Evolutionary conservation across 2,329 filamentous ascomycete genomes (phyloP).

Genomic region (Claviceps purpurea): DNA sequence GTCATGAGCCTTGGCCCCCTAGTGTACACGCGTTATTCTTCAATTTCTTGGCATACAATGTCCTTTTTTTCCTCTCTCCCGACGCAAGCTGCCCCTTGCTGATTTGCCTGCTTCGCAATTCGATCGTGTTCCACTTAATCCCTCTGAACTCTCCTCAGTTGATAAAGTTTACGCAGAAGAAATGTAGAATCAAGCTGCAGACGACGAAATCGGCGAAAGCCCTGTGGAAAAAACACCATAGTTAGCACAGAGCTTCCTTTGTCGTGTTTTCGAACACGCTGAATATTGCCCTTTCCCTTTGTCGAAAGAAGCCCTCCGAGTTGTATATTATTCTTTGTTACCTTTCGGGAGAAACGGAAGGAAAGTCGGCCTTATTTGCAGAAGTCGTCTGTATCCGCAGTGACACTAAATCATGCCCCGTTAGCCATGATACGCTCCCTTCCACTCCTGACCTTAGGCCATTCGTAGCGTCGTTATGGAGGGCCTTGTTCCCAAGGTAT

Average conservation of each 20-base stretch:
- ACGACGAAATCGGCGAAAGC: slow-evolving; percentile 95
- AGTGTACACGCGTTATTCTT: not conserved
- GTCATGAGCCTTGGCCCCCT: not conserved
- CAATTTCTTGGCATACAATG: no score
- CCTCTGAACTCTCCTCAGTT: slow-evolving; percentile 43
- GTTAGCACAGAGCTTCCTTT: not conserved
- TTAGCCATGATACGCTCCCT: not conserved
- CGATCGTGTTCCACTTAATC: no score
- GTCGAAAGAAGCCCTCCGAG: not conserved
- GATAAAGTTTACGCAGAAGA: slow-evolving; percentile 99
- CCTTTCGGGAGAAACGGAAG: slow-evolving; percentile 67
- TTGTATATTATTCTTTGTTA: slow-evolving; percentile 20
- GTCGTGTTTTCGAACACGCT: not conserved
- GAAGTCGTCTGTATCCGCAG: slow-evolving; percentile 85
- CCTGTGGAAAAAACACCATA: slow-evolving; percentile 28
- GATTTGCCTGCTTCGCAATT: no score
- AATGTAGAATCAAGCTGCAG: slow-evolving; percentile 89
- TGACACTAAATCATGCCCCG: slow-evolving; percentile 30
- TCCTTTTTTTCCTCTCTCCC: no score
- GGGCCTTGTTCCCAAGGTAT: not conserved
- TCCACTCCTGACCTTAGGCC: no score
- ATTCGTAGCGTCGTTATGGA: no score
- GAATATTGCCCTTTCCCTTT: not conserved
- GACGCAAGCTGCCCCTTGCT: no score
- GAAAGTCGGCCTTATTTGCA: slow-evolving; percentile 67